These are phyloP conservation scores for Lactifluus pinguis DNA, from an alignment of 768 basidiomycete species.

Conservation along the genomic window DNA sequence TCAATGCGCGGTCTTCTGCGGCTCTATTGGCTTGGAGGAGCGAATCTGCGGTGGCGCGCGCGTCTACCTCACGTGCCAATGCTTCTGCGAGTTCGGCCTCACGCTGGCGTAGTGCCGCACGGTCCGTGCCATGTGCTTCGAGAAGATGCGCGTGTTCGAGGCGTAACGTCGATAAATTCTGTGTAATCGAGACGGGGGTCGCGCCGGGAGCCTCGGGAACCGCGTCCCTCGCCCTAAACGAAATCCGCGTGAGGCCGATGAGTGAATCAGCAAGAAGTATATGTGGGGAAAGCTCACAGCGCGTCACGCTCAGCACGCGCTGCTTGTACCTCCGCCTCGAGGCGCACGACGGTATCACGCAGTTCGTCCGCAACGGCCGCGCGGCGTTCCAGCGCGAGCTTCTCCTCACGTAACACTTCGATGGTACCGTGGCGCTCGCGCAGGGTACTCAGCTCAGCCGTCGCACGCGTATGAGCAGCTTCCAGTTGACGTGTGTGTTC, in stretches of 20 bases:
- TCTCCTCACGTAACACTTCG: conserved; percentile 70
- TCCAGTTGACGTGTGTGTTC: conserved; percentile 54
- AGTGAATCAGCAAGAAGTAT: background rate
- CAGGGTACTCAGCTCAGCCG: conserved; percentile 42
- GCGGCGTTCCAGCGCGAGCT: conserved; percentile 50
- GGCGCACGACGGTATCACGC: conserved; percentile 41
- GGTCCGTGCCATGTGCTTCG: conserved; percentile 55
- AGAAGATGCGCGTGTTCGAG: conserved; percentile 53
- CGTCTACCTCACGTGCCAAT: conserved; percentile 24
- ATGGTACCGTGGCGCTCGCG: conserved; percentile 49
- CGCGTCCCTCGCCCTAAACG: conserved; percentile 12
- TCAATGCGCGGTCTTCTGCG: conserved; percentile 32
- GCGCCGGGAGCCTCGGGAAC: conserved; percentile 32
- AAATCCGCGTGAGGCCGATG: no score
- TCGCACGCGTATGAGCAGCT: conserved; percentile 45
- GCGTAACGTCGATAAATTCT: conserved; percentile 50
- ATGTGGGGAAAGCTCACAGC: conserved; percentile 33
- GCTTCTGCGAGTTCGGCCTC: conserved; percentile 38
- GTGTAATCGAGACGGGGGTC: conserved; percentile 46
- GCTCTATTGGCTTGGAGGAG: conserved; percentile 32
- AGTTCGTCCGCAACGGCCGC: conserved; percentile 43
- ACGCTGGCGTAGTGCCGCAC: conserved; percentile 43
- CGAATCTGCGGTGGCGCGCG: conserved; percentile 26
- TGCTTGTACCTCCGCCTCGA: conserved; percentile 62
- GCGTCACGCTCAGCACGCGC: conserved; percentile 47